Percentiles rank a stretch among this genome's conserved stretches.
phyloP scores from a whole-genome alignment of 176 grass and related monocot species.

The Oryza officinalis region DNA sequence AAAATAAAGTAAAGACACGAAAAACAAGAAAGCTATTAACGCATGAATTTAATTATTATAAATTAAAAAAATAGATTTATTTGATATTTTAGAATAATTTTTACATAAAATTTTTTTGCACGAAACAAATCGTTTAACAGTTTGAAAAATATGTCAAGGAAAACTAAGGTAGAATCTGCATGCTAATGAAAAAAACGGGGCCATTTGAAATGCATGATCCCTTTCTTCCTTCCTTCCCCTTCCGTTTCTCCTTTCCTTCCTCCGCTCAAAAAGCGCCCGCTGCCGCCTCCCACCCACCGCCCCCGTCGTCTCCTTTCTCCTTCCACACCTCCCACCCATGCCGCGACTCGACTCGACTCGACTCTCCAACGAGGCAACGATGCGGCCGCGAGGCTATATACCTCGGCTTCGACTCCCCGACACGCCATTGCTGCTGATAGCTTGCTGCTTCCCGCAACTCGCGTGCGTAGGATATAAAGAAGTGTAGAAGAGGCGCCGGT shows the following conservation, averaged over 20 bases:
- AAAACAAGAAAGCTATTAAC: no score
- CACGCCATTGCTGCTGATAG: background rate
- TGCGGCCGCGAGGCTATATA: conserved; percentile 27
- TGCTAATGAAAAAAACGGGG: no score
- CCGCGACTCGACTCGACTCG: no score
- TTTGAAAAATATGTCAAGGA: no score
- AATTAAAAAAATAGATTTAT: no score
- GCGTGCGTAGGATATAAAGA: background rate
- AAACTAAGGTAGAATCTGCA: no score
- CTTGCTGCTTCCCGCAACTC: background rate
- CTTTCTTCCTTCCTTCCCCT: conserved; percentile 22
- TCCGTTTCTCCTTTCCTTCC: conserved; percentile 39
- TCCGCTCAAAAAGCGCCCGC: background rate
- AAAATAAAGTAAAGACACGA: no score
- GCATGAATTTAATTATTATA: no score
- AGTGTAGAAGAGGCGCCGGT: background rate
- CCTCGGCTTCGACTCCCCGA: background rate
- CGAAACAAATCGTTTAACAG: no score
- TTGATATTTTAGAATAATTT: no score
- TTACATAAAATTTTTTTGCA: no score
- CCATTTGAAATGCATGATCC: background rate
- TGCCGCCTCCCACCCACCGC: background rate
- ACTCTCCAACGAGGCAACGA: background rate
- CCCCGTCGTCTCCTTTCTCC: background rate
- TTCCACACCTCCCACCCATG: conserved; percentile 11